Evolutionary conservation across 2,329 filamentous ascomycete genomes (phyloP).

Genomic region (Fusarium sp.): DNA sequence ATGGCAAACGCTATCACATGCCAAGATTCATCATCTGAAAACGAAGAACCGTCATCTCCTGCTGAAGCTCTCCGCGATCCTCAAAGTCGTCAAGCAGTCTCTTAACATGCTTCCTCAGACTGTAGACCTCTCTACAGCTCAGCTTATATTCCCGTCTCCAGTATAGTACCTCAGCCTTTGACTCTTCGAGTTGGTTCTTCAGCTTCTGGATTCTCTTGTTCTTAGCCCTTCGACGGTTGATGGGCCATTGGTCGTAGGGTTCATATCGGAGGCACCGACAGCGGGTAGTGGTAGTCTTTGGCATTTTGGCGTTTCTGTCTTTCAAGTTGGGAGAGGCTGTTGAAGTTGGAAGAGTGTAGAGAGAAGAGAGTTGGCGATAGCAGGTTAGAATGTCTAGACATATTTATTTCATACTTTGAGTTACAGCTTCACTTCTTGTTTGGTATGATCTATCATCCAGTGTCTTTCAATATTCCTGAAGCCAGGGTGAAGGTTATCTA

Average conservation of each 20-base stretch:
- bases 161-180: no score
- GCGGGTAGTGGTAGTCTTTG: neutral
- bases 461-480: neutral
- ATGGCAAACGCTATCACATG: neutral
- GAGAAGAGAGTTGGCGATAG: neutral
- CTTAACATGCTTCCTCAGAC: neutral
- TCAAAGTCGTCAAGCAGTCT: neutral
- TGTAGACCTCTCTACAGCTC: neutral
- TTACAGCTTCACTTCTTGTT: neutral
- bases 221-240: neutral
- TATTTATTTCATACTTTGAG: neutral
- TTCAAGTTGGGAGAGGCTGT: neutral
- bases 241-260: neutral
- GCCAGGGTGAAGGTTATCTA: accelerated
- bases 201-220: neutral
- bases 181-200: neutral
- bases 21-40: neutral
- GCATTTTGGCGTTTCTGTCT: neutral
- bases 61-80: neutral
- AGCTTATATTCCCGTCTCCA: neutral
- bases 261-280: neutral
- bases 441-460: neutral
- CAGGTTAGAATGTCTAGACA: neutral
- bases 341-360: neutral
- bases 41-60: neutral